phyloP scores from a whole-genome alignment of 305 asterid genomes.

The Plantago coronopus region DNA sequence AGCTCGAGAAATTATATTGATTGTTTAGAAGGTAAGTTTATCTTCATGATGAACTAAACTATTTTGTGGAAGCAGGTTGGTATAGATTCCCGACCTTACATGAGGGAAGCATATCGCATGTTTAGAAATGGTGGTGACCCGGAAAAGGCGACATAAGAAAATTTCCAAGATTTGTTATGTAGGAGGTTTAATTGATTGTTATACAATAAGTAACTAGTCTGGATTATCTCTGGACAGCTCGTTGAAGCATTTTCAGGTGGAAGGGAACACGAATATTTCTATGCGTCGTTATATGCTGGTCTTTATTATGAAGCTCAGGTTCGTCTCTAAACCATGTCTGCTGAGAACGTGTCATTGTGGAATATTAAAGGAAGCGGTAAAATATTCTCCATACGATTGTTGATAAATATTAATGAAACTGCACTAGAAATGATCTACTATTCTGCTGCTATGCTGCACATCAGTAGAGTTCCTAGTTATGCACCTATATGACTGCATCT shows the following conservation, averaged over 20 bases:
- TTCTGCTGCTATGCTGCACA: too few species aligned
- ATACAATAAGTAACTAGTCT: slow-evolving; percentile 10
- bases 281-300: slow-evolving; percentile 76
- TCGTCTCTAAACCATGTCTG: slow-evolving; percentile 18
- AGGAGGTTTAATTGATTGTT: slow-evolving; percentile 1
- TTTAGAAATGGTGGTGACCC: slow-evolving; percentile 82
- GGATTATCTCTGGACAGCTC: slow-evolving; percentile 41
- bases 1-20: too few species aligned
- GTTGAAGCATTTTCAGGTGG: slow-evolving; percentile 57
- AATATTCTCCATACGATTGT: too few species aligned
- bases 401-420: too few species aligned
- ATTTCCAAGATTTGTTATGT: slow-evolving; percentile 5
- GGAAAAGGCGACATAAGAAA: slow-evolving; percentile 49
- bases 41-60: slow-evolving; percentile 11
- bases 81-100: slow-evolving; percentile 65
- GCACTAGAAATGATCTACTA: too few species aligned
- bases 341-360: not conserved
- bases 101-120: slow-evolving; percentile 63
- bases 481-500: too few species aligned
- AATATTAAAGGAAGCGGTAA: too few species aligned
- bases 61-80: slow-evolving; percentile 50
- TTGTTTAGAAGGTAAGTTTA: too few species aligned
- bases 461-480: too few species aligned
- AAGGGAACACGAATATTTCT: slow-evolving; percentile 55
- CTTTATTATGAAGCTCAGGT: slow-evolving; percentile 86